Conservation (phyloP, 2,329 filamentous ascomycete genomes). For the Arthrobotrys megalospora region DNA sequence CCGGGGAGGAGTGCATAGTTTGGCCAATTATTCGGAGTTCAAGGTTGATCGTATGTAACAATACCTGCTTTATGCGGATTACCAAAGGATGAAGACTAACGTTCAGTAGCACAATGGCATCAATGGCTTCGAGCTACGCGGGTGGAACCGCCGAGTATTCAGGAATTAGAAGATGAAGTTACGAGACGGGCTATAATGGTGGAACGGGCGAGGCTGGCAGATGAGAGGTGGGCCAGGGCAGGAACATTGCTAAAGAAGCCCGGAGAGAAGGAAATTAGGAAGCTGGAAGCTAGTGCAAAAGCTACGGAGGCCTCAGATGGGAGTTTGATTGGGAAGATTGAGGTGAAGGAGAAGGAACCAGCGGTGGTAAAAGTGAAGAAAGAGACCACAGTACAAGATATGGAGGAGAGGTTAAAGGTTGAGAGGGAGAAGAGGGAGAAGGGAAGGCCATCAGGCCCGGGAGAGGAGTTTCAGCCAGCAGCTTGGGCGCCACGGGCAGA, state of each 20-base stretch:
- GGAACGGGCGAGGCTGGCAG: slow-evolving; percentile 74
- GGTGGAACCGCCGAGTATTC: slow-evolving; percentile 71
- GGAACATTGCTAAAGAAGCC: slow-evolving; percentile 68
- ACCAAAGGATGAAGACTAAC: background rate
- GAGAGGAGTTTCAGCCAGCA: slow-evolving; percentile 51
- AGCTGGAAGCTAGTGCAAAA: slow-evolving; percentile 25
- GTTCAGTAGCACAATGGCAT: slow-evolving; percentile 73
- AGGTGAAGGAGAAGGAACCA: background rate
- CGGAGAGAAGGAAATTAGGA: slow-evolving; percentile 31
- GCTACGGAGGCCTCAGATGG: slow-evolving; percentile 36
- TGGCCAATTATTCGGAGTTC: slow-evolving; percentile 61
- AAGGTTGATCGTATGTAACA: slow-evolving; percentile 51
- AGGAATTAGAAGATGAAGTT: slow-evolving; percentile 74
- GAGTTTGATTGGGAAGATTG: slow-evolving; percentile 21
- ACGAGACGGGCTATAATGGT: slow-evolving; percentile 71
- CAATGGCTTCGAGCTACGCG: slow-evolving; percentile 78
- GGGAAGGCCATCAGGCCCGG: slow-evolving; percentile 41
- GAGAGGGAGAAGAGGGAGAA: slow-evolving; percentile 54
- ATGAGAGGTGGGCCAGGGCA: slow-evolving; percentile 77
- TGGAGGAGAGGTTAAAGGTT: slow-evolving; percentile 47
- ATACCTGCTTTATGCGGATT: too few species aligned
- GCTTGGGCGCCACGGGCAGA: slow-evolving; percentile 35
- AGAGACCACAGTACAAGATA: slow-evolving; percentile 53
- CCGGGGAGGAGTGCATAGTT: slow-evolving; percentile 47
- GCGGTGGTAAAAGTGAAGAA: background rate